These are phyloP conservation scores for Neoscytalidium dimidiatum DNA, from an alignment of 2,329 filamentous ascomycete species.

Conservation along the genomic window DNA sequence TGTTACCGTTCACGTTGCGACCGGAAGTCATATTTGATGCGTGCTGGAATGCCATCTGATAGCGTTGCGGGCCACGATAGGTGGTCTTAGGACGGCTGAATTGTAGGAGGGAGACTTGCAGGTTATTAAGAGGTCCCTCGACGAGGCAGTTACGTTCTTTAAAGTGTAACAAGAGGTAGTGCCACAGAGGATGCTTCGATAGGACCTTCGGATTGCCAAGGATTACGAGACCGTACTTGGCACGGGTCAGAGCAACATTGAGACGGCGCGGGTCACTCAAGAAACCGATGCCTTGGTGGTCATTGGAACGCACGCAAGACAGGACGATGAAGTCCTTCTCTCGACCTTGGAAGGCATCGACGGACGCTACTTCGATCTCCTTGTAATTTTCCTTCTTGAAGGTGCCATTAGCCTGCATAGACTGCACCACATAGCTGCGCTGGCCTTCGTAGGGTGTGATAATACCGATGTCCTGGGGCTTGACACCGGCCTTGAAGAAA, in stretches of 20 bases:
- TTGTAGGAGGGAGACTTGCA: constrained; percentile 93
- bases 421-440: constrained; percentile 95
- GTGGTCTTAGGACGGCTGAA: constrained; percentile 92
- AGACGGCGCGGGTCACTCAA: constrained; percentile 95
- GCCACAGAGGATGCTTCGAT: constrained; percentile 97
- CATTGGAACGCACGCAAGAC: constrained; percentile 96
- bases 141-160: constrained; percentile 96
- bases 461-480: constrained; percentile 89
- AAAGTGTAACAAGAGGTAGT: constrained; percentile 91
- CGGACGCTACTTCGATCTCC: constrained; percentile 96
- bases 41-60: constrained; percentile 76
- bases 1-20: constrained; percentile 47
- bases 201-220: constrained; percentile 96
- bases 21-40: constrained; percentile 60
- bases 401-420: constrained; percentile 97
- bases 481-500: constrained; percentile 98
- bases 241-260: constrained; percentile 94
- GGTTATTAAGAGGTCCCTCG: constrained; percentile 89
- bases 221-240: constrained; percentile 95
- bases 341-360: constrained; percentile 97
- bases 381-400: constrained; percentile 99
- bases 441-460: constrained; percentile 99
- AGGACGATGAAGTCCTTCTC: constrained; percentile 99
- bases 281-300: constrained; percentile 98
- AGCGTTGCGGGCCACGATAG: constrained; percentile 85